phyloP scores from a whole-genome alignment of 2,329 filamentous ascomycete species.

The Colletotrichum limetticola region DNA sequence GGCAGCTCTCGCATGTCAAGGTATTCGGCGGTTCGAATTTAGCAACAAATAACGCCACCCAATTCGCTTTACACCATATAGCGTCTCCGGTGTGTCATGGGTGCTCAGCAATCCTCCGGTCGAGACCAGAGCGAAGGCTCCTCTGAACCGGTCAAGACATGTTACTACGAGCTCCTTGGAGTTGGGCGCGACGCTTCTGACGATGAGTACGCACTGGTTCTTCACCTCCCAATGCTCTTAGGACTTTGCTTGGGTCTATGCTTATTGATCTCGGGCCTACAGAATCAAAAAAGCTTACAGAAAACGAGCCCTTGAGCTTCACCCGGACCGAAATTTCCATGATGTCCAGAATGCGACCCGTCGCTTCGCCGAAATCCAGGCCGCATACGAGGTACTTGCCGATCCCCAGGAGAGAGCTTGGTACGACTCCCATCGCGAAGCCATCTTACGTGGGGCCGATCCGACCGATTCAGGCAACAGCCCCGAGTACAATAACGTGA shows the following conservation, averaged over 20 bases:
- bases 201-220: constrained; percentile 72
- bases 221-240: background rate
- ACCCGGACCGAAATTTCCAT: constrained; percentile 93
- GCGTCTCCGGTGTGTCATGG: constrained; percentile 52
- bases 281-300: constrained; percentile 96
- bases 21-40: background rate
- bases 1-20: background rate
- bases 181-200: constrained; percentile 79
- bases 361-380: constrained; percentile 90
- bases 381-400: constrained; percentile 94
- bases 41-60: background rate
- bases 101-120: constrained; percentile 65
- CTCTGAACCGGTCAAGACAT: constrained; percentile 65
- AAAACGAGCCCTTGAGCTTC: constrained; percentile 88
- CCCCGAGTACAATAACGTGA: constrained; percentile 74
- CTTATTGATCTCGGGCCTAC: constrained; percentile 19
- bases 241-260: background rate
- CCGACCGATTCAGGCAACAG: constrained; percentile 56
- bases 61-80: background rate
- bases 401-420: constrained; percentile 95
- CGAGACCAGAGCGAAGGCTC: constrained; percentile 40
- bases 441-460: constrained; percentile 78
- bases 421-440: constrained; percentile 95
- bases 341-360: constrained; percentile 85
- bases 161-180: constrained; percentile 87